Percentiles rank a stretch among this genome's conserved stretches.
phyloP scores from a whole-genome alignment of 73 alveolate species.

The Breviolum minutum region DNA sequence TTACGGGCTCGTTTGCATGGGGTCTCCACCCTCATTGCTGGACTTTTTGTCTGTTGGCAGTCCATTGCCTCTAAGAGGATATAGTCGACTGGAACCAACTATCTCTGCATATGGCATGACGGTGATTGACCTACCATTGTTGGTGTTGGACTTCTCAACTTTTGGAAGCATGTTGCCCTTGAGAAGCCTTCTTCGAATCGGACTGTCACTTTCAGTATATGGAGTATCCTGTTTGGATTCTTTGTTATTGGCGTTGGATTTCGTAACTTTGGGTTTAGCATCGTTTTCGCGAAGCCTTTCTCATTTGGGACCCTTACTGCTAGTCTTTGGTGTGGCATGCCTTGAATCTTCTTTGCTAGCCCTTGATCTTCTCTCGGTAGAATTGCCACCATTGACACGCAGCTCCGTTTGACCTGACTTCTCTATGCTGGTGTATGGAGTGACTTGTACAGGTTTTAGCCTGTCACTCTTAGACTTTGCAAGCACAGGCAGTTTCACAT shows the following conservation, averaged over 20 bases:
- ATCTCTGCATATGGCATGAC: slow-evolving; percentile 70
- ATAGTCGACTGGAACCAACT: neutral
- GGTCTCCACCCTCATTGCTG: neutral
- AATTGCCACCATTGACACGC: neutral
- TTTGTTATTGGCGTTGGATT: slow-evolving; percentile 3
- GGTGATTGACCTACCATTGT: neutral
- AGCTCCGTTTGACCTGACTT: slow-evolving; percentile 34
- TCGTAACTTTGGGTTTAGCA: neutral
- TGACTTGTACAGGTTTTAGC: neutral
- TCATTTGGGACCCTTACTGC: neutral
- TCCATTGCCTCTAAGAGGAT: slow-evolving; percentile 10
- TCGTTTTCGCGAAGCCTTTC: slow-evolving; percentile 27
- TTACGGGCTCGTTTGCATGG: slow-evolving; percentile 41
- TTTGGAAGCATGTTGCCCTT: slow-evolving; percentile 30
- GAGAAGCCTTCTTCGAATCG: slow-evolving; percentile 34
- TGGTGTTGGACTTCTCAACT: slow-evolving; percentile 32
- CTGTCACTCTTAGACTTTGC: neutral
- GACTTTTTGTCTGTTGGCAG: slow-evolving; percentile 63
- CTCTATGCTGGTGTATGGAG: neutral
- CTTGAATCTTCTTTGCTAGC: neutral
- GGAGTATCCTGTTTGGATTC: slow-evolving; percentile 39
- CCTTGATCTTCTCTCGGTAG: neutral
- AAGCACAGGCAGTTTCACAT: neutral
- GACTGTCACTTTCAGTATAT: neutral
- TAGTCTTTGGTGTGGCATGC: slow-evolving; percentile 49